Evolutionary conservation across 495 filamentous ascomycete genomes (phyloP).

Genomic region (Chaetomium fimeti): DNA sequence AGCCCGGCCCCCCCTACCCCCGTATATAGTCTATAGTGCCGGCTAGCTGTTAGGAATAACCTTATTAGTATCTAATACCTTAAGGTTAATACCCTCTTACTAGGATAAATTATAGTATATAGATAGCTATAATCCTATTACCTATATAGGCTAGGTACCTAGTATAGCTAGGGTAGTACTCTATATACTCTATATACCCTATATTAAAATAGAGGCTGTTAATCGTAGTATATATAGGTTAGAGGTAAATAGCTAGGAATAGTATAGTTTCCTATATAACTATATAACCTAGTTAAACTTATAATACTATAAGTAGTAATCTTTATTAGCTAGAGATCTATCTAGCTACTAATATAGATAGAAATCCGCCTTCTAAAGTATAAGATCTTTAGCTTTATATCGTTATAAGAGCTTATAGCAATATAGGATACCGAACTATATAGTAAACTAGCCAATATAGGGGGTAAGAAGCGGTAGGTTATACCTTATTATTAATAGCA

Average conservation of each 20-base stretch:
- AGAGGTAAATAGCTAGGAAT: background rate
- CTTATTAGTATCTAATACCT: background rate
- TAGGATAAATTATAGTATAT: background rate
- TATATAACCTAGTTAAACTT: background rate
- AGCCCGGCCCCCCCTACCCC: background rate
- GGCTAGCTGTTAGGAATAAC: background rate
- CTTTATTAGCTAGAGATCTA: background rate
- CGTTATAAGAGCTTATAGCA: background rate
- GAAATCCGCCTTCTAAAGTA: background rate
- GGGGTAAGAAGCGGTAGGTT: background rate
- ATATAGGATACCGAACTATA: background rate
- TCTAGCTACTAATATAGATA: constrained; percentile 1
- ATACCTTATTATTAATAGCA: background rate
- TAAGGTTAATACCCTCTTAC: background rate
- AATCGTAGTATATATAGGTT: background rate
- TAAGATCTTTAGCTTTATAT: background rate
- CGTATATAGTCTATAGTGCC: background rate
- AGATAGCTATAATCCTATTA: background rate
- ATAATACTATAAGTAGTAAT: background rate
- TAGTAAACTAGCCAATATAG: background rate
- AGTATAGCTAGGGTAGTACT: background rate
- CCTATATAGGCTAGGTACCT: background rate
- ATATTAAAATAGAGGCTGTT: background rate
- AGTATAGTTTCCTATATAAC: background rate
- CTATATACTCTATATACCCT: background rate